phyloP scores from a whole-genome alignment of 2,329 filamentous ascomycete species.

The Neoarthrinium moseri region DNA sequence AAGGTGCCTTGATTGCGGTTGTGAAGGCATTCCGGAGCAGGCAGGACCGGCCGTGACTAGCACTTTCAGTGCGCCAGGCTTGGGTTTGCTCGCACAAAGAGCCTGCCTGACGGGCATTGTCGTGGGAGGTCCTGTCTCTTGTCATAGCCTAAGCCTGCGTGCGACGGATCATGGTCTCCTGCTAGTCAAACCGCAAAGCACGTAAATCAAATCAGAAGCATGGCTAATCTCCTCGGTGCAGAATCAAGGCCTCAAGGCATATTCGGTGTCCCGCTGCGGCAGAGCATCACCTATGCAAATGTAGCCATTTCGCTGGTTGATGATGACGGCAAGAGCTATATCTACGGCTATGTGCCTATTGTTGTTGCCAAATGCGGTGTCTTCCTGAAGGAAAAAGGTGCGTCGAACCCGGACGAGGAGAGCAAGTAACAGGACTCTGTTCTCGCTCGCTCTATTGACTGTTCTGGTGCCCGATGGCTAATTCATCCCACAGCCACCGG shows the following conservation, averaged over 20 bases:
- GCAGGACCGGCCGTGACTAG: too few relatives aligned
- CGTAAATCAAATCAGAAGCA: too few relatives aligned
- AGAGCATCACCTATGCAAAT: conserved; percentile 96
- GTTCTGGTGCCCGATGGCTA: conserved; percentile 15
- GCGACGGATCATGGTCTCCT: too few relatives aligned
- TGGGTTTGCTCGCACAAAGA: too few relatives aligned
- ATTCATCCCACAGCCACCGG: conserved; percentile 69
- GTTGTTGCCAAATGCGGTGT: conserved; percentile 98
- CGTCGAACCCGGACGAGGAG: too few relatives aligned
- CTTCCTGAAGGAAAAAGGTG: conserved; percentile 96
- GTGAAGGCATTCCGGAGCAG: too few relatives aligned
- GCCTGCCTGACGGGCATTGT: too few relatives aligned
- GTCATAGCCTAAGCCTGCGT: not conserved
- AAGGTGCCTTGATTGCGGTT: too few relatives aligned
- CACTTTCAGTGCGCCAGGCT: too few relatives aligned
- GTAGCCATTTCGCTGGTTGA: conserved; percentile 96
- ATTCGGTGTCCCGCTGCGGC: conserved; percentile 88
- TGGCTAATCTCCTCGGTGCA: conserved; percentile 22
- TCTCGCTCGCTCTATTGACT: not conserved
- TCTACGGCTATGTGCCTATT: conserved; percentile 97
- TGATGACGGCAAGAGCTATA: conserved; percentile 89
- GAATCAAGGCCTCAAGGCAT: conserved; percentile 67
- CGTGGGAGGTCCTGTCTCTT: not conserved
- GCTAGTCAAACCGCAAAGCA: too few relatives aligned
- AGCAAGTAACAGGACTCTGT: too few relatives aligned